phyloP scores from a whole-genome alignment of 176 grass and related monocot species.

The Carex cristatella region DNA sequence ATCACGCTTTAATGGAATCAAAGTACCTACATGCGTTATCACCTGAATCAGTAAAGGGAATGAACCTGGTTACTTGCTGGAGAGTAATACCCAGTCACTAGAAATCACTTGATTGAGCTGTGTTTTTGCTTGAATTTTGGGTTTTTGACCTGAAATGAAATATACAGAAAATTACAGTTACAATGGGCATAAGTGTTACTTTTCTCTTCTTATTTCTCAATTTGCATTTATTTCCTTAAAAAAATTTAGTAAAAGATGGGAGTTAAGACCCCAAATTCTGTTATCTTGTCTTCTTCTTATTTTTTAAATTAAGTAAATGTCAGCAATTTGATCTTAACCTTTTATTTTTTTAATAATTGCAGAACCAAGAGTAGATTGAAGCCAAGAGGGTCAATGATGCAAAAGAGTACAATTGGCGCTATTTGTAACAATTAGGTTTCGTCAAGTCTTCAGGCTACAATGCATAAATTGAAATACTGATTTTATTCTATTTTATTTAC shows the following conservation, averaged over 20 bases:
- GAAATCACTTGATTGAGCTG: too few relatives aligned
- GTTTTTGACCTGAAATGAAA: slow-evolving; percentile 13
- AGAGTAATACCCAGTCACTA: too few relatives aligned
- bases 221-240: neutral
- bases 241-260: neutral
- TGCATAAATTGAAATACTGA: slow-evolving; percentile 15
- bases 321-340: neutral
- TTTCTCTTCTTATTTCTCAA: neutral
- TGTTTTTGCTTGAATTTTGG: too few relatives aligned
- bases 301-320: neutral
- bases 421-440: neutral
- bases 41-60: too few relatives aligned
- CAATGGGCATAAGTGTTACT: neutral
- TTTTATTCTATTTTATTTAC: slow-evolving; percentile 21
- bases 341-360: neutral
- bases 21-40: too few relatives aligned
- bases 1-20: too few relatives aligned
- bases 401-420: neutral
- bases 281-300: neutral
- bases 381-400: too few relatives aligned
- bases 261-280: neutral
- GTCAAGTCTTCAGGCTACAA: neutral
- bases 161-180: neutral
- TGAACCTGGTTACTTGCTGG: too few relatives aligned
- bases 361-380: neutral